These are phyloP conservation scores for Dactylorhiza incarnata DNA, from an alignment of 106 monocot genomes.

Conservation along the genomic window DNA sequence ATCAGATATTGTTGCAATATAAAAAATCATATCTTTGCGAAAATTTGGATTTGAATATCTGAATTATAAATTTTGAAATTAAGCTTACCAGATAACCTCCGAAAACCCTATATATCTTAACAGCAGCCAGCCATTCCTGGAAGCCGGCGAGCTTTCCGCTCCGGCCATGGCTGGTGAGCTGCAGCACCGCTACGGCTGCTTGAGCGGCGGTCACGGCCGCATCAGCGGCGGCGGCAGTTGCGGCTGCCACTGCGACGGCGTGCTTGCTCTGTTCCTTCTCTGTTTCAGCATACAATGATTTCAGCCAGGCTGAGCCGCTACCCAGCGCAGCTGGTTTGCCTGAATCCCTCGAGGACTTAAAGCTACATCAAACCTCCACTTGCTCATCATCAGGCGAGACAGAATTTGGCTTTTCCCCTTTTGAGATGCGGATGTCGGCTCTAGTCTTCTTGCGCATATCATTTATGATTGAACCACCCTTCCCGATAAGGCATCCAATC, in stretches of 20 bases:
- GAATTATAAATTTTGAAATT: background rate
- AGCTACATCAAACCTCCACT: constrained; percentile 82
- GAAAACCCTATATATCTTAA: constrained; percentile 76
- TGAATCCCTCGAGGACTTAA: constrained; percentile 42
- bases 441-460: too few species aligned
- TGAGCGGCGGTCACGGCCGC: constrained; percentile 81
- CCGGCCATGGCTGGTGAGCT: constrained; percentile 61
- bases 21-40: too few species aligned
- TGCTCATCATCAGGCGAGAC: constrained; percentile 9
- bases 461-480: too few species aligned
- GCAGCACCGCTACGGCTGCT: constrained; percentile 68
- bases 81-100: constrained; percentile 78
- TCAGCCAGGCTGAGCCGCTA: constrained; percentile 31
- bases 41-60: background rate
- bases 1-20: background rate
- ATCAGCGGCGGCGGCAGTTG: constrained; percentile 79
- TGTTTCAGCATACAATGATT: constrained; percentile 42
- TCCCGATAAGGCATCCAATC: too few species aligned
- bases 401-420: constrained; percentile 14
- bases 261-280: constrained; percentile 89
- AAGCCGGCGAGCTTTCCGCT: constrained; percentile 19
- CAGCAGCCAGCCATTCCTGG: constrained; percentile 39
- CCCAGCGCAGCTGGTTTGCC: background rate
- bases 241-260: too few species aligned
- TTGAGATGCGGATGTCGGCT: too few species aligned